These are phyloP conservation scores for Boletellus deceptivus DNA, from an alignment of 1,284 basidiomycete genomes.

Conservation along the genomic window DNA sequence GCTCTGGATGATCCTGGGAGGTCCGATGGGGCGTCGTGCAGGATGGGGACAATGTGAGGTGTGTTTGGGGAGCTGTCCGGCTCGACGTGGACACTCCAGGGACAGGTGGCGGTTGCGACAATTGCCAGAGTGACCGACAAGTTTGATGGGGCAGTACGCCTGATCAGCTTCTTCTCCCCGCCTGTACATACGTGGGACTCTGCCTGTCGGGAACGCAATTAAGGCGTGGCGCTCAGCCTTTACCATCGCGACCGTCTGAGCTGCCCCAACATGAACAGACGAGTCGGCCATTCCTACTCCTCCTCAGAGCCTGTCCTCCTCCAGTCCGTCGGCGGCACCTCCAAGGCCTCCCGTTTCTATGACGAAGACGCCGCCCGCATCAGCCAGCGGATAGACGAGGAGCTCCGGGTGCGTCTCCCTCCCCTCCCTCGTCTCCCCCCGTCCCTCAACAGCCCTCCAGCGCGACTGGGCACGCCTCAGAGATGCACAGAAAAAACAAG, in stretches of 20 bases:
- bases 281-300: conserved; percentile 30
- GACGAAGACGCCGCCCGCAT: conserved; percentile 51
- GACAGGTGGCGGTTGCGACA: conserved; percentile 14
- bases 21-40: conserved; percentile 6
- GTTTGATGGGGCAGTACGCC: conserved; percentile 30
- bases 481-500: conserved; percentile 51
- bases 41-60: neutral
- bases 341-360: conserved; percentile 36
- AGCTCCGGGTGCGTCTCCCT: conserved; percentile 50
- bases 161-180: conserved; percentile 37
- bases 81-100: conserved; percentile 19
- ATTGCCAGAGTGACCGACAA: conserved; percentile 22
- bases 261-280: conserved; percentile 26
- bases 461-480: conserved; percentile 53
- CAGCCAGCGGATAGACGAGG: conserved; percentile 69
- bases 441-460: conserved; percentile 33
- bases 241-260: conserved; percentile 15
- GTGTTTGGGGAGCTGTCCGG: conserved; percentile 7
- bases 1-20: neutral
- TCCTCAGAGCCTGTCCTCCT: conserved; percentile 32
- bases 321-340: conserved; percentile 32
- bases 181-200: conserved; percentile 37
- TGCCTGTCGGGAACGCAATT: conserved; percentile 30
- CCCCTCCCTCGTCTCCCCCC: neutral
- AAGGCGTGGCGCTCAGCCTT: conserved; percentile 22